Percentiles rank a stretch among this genome's conserved stretches.
Conservation (phyloP, 495 filamentous ascomycete genomes). For the Neurospora sp. region DNA sequence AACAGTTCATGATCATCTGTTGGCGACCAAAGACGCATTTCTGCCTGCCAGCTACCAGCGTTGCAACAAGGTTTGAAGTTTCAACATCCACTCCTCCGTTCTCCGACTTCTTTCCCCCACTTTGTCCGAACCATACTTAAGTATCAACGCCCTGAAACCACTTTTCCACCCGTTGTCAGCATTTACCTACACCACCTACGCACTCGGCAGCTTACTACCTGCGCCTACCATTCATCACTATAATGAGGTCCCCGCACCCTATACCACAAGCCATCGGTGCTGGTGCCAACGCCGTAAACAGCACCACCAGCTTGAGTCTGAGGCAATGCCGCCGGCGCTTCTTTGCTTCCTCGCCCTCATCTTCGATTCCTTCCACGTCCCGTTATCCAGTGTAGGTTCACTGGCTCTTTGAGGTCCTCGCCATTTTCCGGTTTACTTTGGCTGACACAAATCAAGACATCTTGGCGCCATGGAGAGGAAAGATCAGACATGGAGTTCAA, state of each 20-base stretch:
- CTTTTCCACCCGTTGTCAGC: neutral
- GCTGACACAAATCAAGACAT: neutral
- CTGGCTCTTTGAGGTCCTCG: neutral
- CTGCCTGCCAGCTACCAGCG: neutral
- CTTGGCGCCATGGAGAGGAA: neutral
- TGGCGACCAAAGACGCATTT: neutral
- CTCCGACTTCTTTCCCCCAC: neutral
- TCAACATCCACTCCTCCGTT: neutral
- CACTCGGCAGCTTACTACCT: neutral
- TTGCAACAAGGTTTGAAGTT: neutral
- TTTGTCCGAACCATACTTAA: neutral
- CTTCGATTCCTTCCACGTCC: neutral
- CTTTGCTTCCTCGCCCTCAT: neutral
- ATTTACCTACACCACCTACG: neutral
- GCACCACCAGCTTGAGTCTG: neutral
- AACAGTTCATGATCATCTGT: neutral
- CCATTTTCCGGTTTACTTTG: neutral
- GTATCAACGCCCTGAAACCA: neutral
- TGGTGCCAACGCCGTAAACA: neutral
- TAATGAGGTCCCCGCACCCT: neutral
- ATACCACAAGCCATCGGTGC: neutral
- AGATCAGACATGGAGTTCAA: constrained; percentile 28
- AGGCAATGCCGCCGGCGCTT: constrained; percentile 2
- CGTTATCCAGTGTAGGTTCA: neutral
- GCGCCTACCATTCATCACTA: neutral